A percentile compares a stretch with the other conserved stretches of the same genome.
Evolutionary conservation across 192 early-diverging fungal genomes (phyloP).

Genomic region (Backusella mclennaniae): DNA sequence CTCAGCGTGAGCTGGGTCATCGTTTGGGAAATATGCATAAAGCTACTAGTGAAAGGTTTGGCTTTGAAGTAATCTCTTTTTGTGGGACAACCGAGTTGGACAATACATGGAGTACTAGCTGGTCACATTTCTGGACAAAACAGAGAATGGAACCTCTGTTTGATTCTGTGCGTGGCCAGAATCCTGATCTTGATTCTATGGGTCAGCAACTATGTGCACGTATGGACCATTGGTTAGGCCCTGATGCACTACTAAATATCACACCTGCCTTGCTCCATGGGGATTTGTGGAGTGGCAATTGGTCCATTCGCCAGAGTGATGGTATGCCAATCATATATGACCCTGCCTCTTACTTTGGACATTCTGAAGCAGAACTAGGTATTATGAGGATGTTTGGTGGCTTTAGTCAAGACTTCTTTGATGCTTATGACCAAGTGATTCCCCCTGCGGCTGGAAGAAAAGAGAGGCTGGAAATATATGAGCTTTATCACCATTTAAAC

Average conservation of each 20-base stretch:
- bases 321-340: neutral
- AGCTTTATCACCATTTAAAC: conserved; percentile 12
- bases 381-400: conserved; percentile 11
- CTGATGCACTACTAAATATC: neutral
- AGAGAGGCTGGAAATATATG: neutral
- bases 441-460: neutral
- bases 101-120: neutral
- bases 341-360: neutral
- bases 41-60: neutral
- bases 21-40: neutral
- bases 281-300: conserved; percentile 8
- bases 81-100: neutral
- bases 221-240: neutral
- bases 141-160: conserved; percentile 1
- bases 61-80: neutral
- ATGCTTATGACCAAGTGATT: neutral
- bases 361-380: neutral
- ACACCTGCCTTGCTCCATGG: neutral
- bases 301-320: neutral
- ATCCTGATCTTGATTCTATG: neutral
- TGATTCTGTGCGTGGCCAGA: neutral
- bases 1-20: neutral
- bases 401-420: neutral
- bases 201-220: neutral
- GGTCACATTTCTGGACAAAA: neutral